Percentiles rank a stretch among this genome's conserved stretches.
phyloP scores from a whole-genome alignment of 2,329 filamentous ascomycete genomes.

The Pestalotiopsis fici region DNA sequence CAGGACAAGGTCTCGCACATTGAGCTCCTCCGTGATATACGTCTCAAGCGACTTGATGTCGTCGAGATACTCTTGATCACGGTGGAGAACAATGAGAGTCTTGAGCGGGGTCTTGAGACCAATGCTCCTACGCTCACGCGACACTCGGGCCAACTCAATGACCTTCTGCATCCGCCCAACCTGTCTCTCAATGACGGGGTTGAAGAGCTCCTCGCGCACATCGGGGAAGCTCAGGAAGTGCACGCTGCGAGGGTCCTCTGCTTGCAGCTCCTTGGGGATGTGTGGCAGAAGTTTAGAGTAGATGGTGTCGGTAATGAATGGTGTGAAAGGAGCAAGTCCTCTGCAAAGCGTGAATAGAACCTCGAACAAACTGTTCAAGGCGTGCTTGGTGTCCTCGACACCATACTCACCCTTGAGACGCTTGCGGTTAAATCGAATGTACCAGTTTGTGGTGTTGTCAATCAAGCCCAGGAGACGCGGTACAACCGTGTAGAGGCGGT shows the following conservation, averaged over 20 bases:
- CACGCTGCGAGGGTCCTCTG: constrained; percentile 78
- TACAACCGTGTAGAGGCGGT: constrained; percentile 88
- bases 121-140: constrained; percentile 80
- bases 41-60: constrained; percentile 82
- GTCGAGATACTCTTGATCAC: constrained; percentile 78
- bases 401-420: constrained; percentile 89
- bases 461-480: constrained; percentile 81
- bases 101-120: constrained; percentile 90
- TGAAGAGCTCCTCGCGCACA: constrained; percentile 85
- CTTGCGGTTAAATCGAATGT: constrained; percentile 66
- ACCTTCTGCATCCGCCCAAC: constrained; percentile 93
- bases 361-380: constrained; percentile 92
- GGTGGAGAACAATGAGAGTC: constrained; percentile 85
- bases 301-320: constrained; percentile 94
- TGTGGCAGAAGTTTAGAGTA: constrained; percentile 81
- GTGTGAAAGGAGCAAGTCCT: constrained; percentile 90
- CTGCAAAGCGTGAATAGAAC: constrained; percentile 87
- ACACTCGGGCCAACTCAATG: constrained; percentile 86
- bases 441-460: constrained; percentile 98
- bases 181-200: constrained; percentile 80
- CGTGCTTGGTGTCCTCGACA: constrained; percentile 82
- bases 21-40: constrained; percentile 93
- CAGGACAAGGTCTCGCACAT: constrained; percentile 81
- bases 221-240: constrained; percentile 92
- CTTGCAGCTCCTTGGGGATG: constrained; percentile 71